A percentile compares a stretch with the other conserved stretches of the same genome.
Conservation (phyloP, 768 basidiomycete species). For the Albatrellus ellisii region DNA sequence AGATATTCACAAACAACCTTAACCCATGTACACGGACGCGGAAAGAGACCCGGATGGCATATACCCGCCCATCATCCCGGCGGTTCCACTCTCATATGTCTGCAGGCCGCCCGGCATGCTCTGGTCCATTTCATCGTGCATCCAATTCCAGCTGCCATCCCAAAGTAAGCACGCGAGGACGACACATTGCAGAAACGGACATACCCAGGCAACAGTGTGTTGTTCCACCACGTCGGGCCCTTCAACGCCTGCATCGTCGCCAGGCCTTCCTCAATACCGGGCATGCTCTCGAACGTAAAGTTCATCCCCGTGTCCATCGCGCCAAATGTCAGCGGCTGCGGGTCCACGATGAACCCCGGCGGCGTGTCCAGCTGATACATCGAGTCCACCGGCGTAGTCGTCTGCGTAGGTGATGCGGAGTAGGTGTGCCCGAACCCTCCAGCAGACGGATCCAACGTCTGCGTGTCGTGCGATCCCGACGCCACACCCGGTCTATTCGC, state of each 20-base stretch:
- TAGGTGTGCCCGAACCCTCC: neutral
- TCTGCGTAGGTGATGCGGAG: neutral
- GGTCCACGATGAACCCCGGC: conserved; percentile 7
- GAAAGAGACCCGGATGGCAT: no score
- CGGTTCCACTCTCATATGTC: no score
- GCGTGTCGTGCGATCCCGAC: neutral
- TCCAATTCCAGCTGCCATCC: no score
- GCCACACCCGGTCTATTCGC: neutral
- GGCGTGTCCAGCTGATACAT: conserved; percentile 1
- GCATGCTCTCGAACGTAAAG: conserved; percentile 7
- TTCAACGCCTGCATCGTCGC: conserved; percentile 65
- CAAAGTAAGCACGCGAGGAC: no score
- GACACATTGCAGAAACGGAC: conserved; percentile 9
- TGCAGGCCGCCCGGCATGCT: no score
- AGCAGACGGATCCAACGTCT: neutral
- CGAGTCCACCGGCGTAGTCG: neutral
- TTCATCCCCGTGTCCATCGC: neutral
- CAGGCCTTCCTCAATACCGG: conserved; percentile 30
- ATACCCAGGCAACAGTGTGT: conserved; percentile 81
- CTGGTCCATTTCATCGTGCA: no score
- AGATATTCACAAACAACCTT: no score
- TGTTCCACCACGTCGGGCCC: conserved; percentile 61
- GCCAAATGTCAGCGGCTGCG: neutral
- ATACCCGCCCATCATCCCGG: no score
- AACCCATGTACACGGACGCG: no score